These are phyloP conservation scores for Botrytis fabae DNA, from an alignment of 2,329 filamentous ascomycete species.

Conservation along the genomic window DNA sequence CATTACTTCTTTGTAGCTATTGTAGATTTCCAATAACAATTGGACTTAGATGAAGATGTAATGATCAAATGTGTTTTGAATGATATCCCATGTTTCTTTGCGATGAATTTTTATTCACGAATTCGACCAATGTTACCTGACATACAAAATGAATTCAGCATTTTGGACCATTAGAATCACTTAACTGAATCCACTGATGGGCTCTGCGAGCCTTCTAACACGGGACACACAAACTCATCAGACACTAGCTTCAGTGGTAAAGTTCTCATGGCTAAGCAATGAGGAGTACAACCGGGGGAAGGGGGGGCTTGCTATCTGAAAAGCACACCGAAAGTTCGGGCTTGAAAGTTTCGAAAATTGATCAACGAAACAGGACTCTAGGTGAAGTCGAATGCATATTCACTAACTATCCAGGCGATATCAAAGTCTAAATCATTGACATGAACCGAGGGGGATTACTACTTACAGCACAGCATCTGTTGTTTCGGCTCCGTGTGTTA, in stretches of 20 bases:
- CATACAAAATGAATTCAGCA: background rate
- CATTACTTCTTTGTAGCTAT: constrained; percentile 2
- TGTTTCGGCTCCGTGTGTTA: background rate
- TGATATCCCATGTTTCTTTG: background rate
- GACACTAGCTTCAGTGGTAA: too few species aligned
- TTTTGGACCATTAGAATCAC: background rate
- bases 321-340: background rate
- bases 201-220: background rate
- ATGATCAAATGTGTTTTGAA: background rate
- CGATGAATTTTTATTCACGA: background rate
- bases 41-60: background rate
- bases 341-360: background rate
- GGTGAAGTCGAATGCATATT: background rate
- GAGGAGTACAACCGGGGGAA: background rate
- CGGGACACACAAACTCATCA: background rate
- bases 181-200: too few species aligned
- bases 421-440: background rate
- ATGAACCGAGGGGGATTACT: background rate
- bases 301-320: background rate
- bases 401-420: too few species aligned
- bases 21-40: background rate
- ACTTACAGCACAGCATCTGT: background rate
- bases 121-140: background rate
- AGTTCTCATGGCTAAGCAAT: background rate
- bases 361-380: background rate